These are phyloP conservation scores for Calonectria honghensis DNA, from an alignment of 2,329 filamentous ascomycete genomes.

Conservation along the genomic window DNA sequence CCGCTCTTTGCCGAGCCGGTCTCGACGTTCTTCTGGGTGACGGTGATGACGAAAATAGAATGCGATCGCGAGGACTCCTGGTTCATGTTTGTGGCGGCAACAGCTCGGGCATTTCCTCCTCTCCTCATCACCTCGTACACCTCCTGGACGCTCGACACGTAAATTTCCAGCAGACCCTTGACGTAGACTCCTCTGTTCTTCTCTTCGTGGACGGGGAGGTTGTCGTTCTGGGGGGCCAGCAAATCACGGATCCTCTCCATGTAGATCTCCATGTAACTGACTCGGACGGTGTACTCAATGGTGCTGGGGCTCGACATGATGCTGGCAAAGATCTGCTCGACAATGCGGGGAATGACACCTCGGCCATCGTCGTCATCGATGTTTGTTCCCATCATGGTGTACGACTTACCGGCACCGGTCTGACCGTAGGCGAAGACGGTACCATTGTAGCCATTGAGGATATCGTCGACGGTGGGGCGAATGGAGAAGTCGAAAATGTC, in stretches of 20 bases:
- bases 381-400: conserved; percentile 89
- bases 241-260: conserved; percentile 99
- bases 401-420: conserved; percentile 98
- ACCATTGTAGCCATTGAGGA: conserved; percentile 99
- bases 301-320: conserved; percentile 93
- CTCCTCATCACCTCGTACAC: conserved; percentile 98
- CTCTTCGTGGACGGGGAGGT: conserved; percentile 97
- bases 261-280: conserved; percentile 99
- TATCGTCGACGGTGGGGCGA: conserved; percentile 95
- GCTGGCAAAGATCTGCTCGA: conserved; percentile 97
- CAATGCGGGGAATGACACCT: conserved; percentile 96
- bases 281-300: conserved; percentile 98
- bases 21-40: conserved; percentile 98
- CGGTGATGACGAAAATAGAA: conserved; percentile 97
- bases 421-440: conserved; percentile 99
- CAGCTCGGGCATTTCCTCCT: conserved; percentile 91
- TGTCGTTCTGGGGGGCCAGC: conserved; percentile 93
- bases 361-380: conserved; percentile 92
- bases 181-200: conserved; percentile 97
- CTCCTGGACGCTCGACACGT: conserved; percentile 95
- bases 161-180: conserved; percentile 94
- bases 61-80: conserved; percentile 98
- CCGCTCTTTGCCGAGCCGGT: conserved; percentile 97
- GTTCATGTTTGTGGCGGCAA: conserved; percentile 99
- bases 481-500: conserved; percentile 99